phyloP scores from a whole-genome alignment of 495 filamentous ascomycete species.

The Xylaria castorea region DNA sequence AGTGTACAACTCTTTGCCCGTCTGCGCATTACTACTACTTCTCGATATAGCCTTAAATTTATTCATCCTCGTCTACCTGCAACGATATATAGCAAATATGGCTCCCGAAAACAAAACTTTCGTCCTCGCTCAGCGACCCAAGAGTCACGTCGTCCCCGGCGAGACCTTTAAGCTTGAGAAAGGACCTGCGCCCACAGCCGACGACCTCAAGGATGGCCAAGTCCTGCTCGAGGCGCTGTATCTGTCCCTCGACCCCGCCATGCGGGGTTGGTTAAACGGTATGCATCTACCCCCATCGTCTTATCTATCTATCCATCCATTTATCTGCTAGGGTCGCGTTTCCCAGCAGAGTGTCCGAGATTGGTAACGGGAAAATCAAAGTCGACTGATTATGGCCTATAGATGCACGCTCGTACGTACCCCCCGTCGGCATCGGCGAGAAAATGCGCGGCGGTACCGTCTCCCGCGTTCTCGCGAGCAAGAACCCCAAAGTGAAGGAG shows the following conservation, averaged over 20 bases:
- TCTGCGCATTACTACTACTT: neutral
- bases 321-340: neutral
- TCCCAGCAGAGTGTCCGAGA: neutral
- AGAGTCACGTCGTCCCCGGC: constrained; percentile 49
- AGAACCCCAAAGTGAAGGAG: constrained; percentile 50
- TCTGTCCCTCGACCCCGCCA: constrained; percentile 82
- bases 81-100: constrained; percentile 34
- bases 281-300: neutral
- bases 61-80: neutral
- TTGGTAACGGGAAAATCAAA: neutral
- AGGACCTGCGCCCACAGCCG: constrained; percentile 50
- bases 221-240: constrained; percentile 71
- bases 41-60: neutral
- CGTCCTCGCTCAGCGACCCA: constrained; percentile 59
- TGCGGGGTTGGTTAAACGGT: constrained; percentile 74
- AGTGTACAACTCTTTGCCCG: neutral
- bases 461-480: constrained; percentile 55
- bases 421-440: constrained; percentile 68
- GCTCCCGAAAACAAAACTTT: constrained; percentile 52
- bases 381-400: constrained; percentile 32
- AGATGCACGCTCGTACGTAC: constrained; percentile 69
- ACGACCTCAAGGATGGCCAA: constrained; percentile 63
- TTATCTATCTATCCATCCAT: neutral
- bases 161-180: constrained; percentile 62
- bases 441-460: constrained; percentile 72